Percentiles rank a stretch among this genome's conserved stretches.
Evolutionary conservation across 139 green algal species (phyloP).

Genomic region (Micractinium sp.): DNA sequence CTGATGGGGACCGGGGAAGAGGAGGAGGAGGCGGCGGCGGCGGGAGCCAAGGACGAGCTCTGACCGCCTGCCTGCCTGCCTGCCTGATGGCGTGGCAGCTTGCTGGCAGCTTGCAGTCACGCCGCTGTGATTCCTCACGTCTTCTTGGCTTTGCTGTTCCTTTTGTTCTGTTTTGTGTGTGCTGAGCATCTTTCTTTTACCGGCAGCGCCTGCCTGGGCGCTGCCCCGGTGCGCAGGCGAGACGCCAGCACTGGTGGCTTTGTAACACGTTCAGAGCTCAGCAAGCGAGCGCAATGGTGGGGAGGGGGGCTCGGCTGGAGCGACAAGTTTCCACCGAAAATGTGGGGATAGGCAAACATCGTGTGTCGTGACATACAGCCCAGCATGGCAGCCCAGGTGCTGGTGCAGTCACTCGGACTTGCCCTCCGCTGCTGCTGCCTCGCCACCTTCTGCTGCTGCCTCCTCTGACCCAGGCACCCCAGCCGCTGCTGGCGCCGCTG

Average conservation of each 20-base stretch:
- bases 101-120: background rate
- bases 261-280: too few relatives aligned
- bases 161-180: background rate
- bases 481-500: background rate
- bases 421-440: background rate
- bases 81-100: background rate
- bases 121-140: background rate
- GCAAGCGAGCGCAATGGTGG: too few relatives aligned
- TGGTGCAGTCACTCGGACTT: too few relatives aligned
- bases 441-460: background rate
- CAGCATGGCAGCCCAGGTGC: too few relatives aligned
- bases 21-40: background rate
- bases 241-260: too few relatives aligned
- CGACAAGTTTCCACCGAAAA: too few relatives aligned
- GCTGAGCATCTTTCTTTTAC: too few relatives aligned
- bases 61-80: background rate
- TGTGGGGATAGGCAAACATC: too few relatives aligned
- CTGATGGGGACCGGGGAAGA: constrained; percentile 18
- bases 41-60: background rate
- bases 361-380: too few relatives aligned
- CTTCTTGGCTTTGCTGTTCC: background rate
- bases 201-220: background rate
- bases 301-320: too few relatives aligned
- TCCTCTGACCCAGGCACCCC: background rate
- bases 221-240: too few relatives aligned